Evolutionary conservation across 768 basidiomycete species (phyloP), one percentile per base, ranked within the genome.

Genomic region (Botryobasidium botryosum): DNA sequence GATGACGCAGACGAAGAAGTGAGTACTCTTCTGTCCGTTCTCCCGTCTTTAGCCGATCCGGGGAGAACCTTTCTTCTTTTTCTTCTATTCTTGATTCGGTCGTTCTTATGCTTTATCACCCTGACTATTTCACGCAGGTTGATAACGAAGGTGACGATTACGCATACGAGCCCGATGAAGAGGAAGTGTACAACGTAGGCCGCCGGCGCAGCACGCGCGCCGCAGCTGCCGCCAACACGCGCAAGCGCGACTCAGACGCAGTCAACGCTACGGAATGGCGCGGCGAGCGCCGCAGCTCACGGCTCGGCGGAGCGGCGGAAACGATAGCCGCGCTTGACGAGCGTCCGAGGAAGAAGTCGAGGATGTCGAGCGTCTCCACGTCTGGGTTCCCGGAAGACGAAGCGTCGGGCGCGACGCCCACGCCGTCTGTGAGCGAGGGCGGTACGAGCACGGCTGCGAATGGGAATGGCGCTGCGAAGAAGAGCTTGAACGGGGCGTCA

Each of bases 1-100:
- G 71, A 77, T 53, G 68, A 68, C 46, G 62, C 66, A 52, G 74
- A 71, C 46, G 78, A 75, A 52, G 83, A 79, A 61, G 79, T 66
- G 66, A 63, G 73, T 64, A 43, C 45, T 27, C 18, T 33, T 40
- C 28, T 20, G 21, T 25, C 13, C n/a, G 15, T 35, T 21, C 29
- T 3, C 27, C 40, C 17, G 24, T 7, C 18, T 17, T 18, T 12
- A 5, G 13, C n/a, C 5, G 21, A 35, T 43, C 15, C 6, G 32
- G 45, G 21, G 17, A 36, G 48, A 46, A 60, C 59, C 49, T 59
- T 53, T 39, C 43, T 29, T 50, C 56, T 55, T 62, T 57, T 61
- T 59, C 20, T 4, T 29, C 18, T 23, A 18, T n/a, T 29, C 27
- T 32, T 49, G 31, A 23, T 29, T 26, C n/a, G 27, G 18, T 17